phyloP scores from a whole-genome alignment of 345 rosid genomes.

The Hibiscus tridactylites region DNA sequence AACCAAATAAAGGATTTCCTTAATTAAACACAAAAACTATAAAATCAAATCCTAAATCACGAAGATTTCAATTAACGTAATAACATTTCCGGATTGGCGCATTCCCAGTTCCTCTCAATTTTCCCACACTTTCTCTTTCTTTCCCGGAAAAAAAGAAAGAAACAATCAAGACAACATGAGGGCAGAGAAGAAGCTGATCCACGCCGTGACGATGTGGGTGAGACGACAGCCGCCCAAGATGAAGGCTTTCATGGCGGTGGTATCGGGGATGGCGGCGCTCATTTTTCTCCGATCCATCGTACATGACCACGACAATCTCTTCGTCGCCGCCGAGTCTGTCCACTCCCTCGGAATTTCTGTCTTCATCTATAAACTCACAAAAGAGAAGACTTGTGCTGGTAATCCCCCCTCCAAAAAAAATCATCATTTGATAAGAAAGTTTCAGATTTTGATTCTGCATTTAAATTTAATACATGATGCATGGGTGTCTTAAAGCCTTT shows the following conservation, averaged over 20 bases:
- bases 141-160: not conserved
- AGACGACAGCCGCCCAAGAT: constrained; percentile 98
- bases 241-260: constrained; percentile 86
- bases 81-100: not conserved
- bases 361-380: constrained; percentile 86
- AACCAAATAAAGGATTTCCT: not conserved
- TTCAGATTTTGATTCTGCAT: not conserved
- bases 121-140: constrained; percentile 8
- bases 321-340: constrained; percentile 96
- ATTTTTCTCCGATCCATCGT: constrained; percentile 86
- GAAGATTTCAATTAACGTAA: not conserved
- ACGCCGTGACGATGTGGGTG: constrained; percentile 70
- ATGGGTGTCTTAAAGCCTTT: too few species aligned
- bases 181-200: constrained; percentile 54
- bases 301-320: constrained; percentile 96
- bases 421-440: not conserved
- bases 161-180: constrained; percentile 34
- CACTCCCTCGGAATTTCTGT: constrained; percentile 93
- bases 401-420: not conserved
- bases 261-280: constrained; percentile 84
- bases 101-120: not conserved
- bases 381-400: constrained; percentile 98
- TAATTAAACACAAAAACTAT: not conserved
- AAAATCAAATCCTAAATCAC: not conserved
- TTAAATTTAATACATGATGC: not conserved